phyloP scores from a whole-genome alignment of 2,329 filamentous ascomycete genomes.

The Sporothrix sp. region DNA sequence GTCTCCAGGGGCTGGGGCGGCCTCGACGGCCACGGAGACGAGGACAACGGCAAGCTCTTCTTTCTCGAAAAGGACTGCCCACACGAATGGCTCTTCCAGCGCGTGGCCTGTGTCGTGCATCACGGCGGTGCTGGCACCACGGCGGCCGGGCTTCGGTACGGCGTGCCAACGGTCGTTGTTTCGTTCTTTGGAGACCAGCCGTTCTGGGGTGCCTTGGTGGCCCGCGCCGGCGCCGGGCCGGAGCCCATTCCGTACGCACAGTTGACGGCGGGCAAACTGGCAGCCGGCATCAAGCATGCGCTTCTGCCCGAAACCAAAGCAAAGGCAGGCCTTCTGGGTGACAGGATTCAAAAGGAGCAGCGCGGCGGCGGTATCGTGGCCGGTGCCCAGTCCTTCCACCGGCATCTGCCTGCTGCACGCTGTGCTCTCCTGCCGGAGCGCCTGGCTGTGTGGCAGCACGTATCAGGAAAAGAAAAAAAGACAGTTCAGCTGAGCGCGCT shows the following conservation, averaged over 20 bases:
- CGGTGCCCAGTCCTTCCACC: slow-evolving; percentile 60
- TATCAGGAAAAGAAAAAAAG: background rate
- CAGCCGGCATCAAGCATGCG: slow-evolving; percentile 44
- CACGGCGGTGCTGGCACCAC: slow-evolving; percentile 85
- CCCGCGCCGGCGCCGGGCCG: slow-evolving; percentile 62
- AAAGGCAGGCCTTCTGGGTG: background rate
- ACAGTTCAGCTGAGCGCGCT: slow-evolving; percentile 55
- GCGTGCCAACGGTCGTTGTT: slow-evolving; percentile 71
- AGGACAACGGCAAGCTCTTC: slow-evolving; percentile 23
- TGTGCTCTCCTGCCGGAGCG: slow-evolving; percentile 60
- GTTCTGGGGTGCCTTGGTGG: slow-evolving; percentile 73
- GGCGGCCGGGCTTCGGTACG: slow-evolving; percentile 71
- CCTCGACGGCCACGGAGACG: slow-evolving; percentile 60
- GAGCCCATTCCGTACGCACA: slow-evolving; percentile 59
- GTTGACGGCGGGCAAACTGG: slow-evolving; percentile 56
- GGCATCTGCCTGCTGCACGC: slow-evolving; percentile 56
- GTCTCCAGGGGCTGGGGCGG: slow-evolving; percentile 87
- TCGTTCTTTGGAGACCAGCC: slow-evolving; percentile 83
- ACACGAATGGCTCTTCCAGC: slow-evolving; percentile 82
- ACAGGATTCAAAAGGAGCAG: slow-evolving; percentile 27
- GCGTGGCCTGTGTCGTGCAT: slow-evolving; percentile 73
- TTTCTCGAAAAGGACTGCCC: slow-evolving; percentile 23
- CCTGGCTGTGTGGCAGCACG: slow-evolving; percentile 64
- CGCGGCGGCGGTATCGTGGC: slow-evolving; percentile 31
- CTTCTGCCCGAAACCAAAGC: slow-evolving; percentile 1